Conservation (phyloP, 2,329 filamentous ascomycete genomes). For the Shiraia sp. region DNA sequence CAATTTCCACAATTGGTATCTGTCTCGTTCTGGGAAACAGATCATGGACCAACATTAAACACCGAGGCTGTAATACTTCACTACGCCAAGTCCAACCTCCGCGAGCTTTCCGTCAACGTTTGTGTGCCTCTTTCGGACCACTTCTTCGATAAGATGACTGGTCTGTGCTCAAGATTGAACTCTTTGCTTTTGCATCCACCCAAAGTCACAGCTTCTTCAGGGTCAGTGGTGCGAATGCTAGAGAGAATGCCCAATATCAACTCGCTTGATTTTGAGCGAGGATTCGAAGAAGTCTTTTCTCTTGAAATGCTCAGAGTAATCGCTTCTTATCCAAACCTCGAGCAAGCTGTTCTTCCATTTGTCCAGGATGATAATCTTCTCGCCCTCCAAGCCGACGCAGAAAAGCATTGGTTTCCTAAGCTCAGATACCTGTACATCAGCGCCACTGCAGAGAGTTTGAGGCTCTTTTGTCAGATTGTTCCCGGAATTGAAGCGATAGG, state of each 20-base stretch:
- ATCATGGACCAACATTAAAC: neutral
- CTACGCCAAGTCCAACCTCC: neutral
- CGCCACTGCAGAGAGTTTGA: neutral
- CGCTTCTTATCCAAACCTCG: neutral
- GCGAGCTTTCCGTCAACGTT: neutral
- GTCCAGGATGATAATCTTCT: neutral
- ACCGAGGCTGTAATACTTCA: neutral
- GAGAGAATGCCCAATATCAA: neutral
- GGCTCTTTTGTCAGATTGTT: neutral
- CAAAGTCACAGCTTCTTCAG: constrained; percentile 1
- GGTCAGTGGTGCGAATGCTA: neutral
- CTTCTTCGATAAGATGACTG: neutral
- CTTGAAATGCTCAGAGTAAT: neutral
- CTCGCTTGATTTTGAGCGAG: neutral
- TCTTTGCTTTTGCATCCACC: neutral
- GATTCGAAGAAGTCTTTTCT: neutral
- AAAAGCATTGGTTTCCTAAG: neutral
- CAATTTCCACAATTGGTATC: constrained; percentile 1
- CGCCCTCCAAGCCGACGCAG: neutral
- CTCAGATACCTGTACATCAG: constrained; percentile 1
- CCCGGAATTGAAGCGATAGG: neutral
- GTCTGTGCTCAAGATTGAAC: neutral
- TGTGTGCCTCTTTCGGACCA: neutral
- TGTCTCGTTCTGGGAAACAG: neutral
- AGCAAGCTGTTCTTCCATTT: neutral